These are phyloP conservation scores for Diphasiastrum complanatum DNA, from an alignment of 83 land plant genomes.

Conservation along the genomic window DNA sequence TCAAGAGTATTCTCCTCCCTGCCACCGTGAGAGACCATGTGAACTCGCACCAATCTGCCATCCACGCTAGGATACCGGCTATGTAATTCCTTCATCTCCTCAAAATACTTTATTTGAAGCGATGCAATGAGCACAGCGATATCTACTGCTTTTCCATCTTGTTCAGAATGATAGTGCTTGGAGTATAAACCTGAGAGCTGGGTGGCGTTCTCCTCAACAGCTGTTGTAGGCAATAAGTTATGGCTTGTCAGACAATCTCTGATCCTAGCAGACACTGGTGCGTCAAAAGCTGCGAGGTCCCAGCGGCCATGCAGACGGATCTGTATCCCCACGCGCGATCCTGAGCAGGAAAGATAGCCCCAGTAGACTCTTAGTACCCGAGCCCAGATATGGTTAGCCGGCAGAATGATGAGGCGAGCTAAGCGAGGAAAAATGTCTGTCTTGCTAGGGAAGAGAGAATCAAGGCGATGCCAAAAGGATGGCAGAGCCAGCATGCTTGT, in stretches of 20 bases:
- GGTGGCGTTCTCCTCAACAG: constrained; percentile 7
- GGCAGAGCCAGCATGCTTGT: constrained; percentile 25
- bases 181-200: not conserved
- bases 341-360: constrained; percentile 9
- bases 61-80: not conserved
- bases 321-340: constrained; percentile 23
- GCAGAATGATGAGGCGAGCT: constrained; percentile 20
- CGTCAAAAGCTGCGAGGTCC: constrained; percentile 17
- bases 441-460: constrained; percentile 4
- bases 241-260: constrained; percentile 18
- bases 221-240: not conserved
- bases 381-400: constrained; percentile 26
- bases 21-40: not conserved
- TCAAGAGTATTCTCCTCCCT: not conserved
- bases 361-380: constrained; percentile 5
- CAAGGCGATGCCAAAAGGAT: constrained; percentile 18
- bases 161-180: not conserved
- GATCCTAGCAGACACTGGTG: constrained; percentile 8
- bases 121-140: constrained; percentile 12
- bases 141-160: not conserved
- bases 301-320: constrained; percentile 20
- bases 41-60: not conserved
- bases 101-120: not conserved
- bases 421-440: constrained; percentile 6
- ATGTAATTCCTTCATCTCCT: constrained; percentile 1